These are phyloP conservation scores for Vachellia collinsii DNA, from an alignment of 306 rosid species.

Conservation along the genomic window DNA sequence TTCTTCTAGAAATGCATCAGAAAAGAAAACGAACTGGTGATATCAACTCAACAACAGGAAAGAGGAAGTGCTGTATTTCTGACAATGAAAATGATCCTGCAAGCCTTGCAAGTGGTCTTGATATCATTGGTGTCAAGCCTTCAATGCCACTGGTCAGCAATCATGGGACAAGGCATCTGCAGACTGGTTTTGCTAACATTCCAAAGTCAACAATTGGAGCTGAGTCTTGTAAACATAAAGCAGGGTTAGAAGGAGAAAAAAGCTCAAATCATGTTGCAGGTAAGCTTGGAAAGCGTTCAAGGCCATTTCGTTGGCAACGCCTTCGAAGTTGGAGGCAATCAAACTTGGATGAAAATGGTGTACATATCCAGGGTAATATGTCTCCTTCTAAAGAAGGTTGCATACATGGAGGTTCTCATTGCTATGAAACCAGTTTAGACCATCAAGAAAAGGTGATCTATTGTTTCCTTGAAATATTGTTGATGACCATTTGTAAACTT, in stretches of 20 bases:
- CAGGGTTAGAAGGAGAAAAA: constrained; percentile 39
- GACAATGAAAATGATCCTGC: constrained; percentile 28
- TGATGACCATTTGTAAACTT: constrained; percentile 13
- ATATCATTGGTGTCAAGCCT: constrained; percentile 22
- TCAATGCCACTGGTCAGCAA: constrained; percentile 35
- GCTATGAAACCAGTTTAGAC: constrained; percentile 33
- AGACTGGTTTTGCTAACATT: constrained; percentile 38
- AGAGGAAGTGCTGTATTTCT: constrained; percentile 44
- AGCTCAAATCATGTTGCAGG: constrained; percentile 35
- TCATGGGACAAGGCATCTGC: constrained; percentile 31
- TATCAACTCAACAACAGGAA: constrained; percentile 35
- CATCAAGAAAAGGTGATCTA: constrained; percentile 51
- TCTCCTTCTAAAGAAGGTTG: constrained; percentile 30
- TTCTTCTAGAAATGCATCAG: constrained; percentile 47
- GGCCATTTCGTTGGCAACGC: constrained; percentile 82
- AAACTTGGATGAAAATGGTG: constrained; percentile 38
- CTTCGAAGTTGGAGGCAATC: constrained; percentile 51
- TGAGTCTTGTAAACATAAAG: constrained; percentile 14
- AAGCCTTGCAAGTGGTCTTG: constrained; percentile 37
- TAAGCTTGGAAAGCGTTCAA: constrained; percentile 55
- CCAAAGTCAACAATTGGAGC: constrained; percentile 29
- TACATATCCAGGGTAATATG: constrained; percentile 25
- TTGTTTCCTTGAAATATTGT: constrained; percentile 31
- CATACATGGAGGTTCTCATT: constrained; percentile 39
- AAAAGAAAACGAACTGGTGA: constrained; percentile 56